Conservation (phyloP, 768 basidiomycete genomes). For the Termitomyces sp. region DNA sequence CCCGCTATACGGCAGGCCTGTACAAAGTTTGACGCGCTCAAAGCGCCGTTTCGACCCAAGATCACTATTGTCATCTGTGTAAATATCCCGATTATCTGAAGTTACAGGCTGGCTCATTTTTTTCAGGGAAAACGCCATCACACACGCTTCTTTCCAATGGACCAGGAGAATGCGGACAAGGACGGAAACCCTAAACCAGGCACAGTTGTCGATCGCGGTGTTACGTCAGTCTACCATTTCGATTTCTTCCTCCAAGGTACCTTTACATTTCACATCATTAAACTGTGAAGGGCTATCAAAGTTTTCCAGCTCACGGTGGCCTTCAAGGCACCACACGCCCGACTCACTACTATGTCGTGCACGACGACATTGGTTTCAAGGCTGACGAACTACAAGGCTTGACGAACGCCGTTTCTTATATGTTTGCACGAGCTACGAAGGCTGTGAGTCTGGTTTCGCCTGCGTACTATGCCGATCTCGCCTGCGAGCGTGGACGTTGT, state of each 20-base stretch:
- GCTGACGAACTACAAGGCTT: slow-evolving; percentile 69
- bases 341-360: slow-evolving; percentile 78
- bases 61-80: slow-evolving; percentile 76
- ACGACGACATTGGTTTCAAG: slow-evolving; percentile 67
- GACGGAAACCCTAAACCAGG: slow-evolving; percentile 75
- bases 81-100: slow-evolving; percentile 22
- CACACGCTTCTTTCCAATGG: slow-evolving; percentile 61
- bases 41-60: slow-evolving; percentile 40
- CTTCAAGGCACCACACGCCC: slow-evolving; percentile 69
- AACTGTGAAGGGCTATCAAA: not conserved
- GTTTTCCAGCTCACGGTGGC: slow-evolving; percentile 54
- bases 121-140: slow-evolving; percentile 42
- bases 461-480: slow-evolving; percentile 77
- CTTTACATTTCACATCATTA: not conserved
- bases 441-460: slow-evolving; percentile 80
- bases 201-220: slow-evolving; percentile 77
- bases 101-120: slow-evolving; percentile 10
- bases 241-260: slow-evolving; percentile 67
- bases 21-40: slow-evolving; percentile 35
- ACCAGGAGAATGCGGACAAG: slow-evolving; percentile 41
- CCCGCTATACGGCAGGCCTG: slow-evolving; percentile 60
- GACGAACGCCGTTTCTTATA: slow-evolving; percentile 67
- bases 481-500: slow-evolving; percentile 58
- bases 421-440: slow-evolving; percentile 83
- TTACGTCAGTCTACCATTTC: slow-evolving; percentile 60